These are phyloP conservation scores for Lavandula angustifolia DNA, from an alignment of 257 asterid species.

Conservation along the genomic window DNA sequence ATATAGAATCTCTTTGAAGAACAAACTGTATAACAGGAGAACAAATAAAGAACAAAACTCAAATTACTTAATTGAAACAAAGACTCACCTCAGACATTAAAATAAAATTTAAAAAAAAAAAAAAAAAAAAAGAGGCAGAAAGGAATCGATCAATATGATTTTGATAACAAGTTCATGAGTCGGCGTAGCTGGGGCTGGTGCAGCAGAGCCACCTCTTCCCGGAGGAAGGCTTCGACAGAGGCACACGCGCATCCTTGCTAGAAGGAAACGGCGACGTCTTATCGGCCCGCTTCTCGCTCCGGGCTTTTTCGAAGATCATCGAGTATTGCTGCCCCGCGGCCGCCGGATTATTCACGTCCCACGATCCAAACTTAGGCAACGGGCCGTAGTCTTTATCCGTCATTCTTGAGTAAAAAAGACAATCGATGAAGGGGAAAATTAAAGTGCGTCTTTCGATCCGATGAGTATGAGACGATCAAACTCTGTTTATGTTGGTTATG, in stretches of 20 bases:
- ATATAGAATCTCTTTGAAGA: too few species aligned
- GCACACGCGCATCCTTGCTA: constrained; percentile 24
- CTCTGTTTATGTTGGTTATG: constrained; percentile 1
- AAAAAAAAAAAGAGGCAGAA: background rate
- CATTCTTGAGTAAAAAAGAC: constrained; percentile 26
- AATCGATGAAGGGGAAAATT: constrained; percentile 14
- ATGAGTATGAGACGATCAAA: too few species aligned
- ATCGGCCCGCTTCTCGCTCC: constrained; percentile 40
- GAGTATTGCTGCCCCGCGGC: constrained; percentile 49
- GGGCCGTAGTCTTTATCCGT: constrained; percentile 32
- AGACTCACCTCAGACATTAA: constrained; percentile 5
- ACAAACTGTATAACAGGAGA: too few species aligned
- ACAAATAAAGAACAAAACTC: background rate
- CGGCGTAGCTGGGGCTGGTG: constrained; percentile 36
- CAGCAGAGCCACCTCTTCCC: constrained; percentile 49
- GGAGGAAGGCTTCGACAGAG: constrained; percentile 22
- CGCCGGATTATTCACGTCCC: constrained; percentile 51
- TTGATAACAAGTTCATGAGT: too few species aligned
- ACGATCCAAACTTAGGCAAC: constrained; percentile 54
- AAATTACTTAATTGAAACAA: constrained; percentile 22
- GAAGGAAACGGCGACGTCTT: constrained; percentile 14
- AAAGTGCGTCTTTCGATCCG: too few species aligned
- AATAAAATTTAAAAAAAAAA: too few species aligned
- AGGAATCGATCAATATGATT: background rate
- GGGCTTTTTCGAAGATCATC: constrained; percentile 48